Base-by-base conservation (phyloP, 106 monocot genomes). In the Vanilla planifolia region DNA sequence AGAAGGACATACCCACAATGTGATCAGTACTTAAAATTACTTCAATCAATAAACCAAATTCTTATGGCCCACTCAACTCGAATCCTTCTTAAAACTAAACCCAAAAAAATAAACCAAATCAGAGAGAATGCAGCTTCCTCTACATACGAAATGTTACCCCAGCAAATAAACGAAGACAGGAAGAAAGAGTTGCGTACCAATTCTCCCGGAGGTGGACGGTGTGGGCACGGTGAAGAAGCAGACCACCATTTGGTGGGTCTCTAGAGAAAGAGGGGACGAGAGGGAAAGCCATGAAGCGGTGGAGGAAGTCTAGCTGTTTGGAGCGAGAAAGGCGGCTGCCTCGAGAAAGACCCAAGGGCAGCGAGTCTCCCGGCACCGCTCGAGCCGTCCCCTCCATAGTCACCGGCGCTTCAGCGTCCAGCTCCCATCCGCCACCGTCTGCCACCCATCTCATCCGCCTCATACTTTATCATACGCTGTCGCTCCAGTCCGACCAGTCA, bases 281-380 rank as follows among this genome's bases (percentile, higher is more conserved):
- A 0, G 87, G 92, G 5, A 72, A 69, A 14, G 95, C 59, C 90
- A 96, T 96, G 76, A 96, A 96, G n/a, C 95, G 83, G 80, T 89
- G 89, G 70, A 91, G 76, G 76, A 96, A 96, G 65, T 91, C 90
- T 43, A 96, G 76, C 78, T 96, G 95, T 72, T 91, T 96, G 48
- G 90, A 45, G 46, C 90, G 64, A 60, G 90, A 77, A 50, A 96
- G 64, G 33, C 86, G 80, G 36, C 67, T 22, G 21, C 96, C 91
- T 2, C 96, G 77, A 4, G 96, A 82, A 23, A 98, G 68, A 2
- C 91, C 87, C 52, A 98, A 66, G 1, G 88, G 87, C 6, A 88
- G 77, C 6, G 88, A 85, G 62, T 84, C 73, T 11, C 71, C 72
- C 17, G 96, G 81, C 19, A 87, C 96, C 1, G 87, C 67, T 4